Base-by-base conservation (phyloP, 441 rosid genomes). In the Gossypium davidsonii region DNA sequence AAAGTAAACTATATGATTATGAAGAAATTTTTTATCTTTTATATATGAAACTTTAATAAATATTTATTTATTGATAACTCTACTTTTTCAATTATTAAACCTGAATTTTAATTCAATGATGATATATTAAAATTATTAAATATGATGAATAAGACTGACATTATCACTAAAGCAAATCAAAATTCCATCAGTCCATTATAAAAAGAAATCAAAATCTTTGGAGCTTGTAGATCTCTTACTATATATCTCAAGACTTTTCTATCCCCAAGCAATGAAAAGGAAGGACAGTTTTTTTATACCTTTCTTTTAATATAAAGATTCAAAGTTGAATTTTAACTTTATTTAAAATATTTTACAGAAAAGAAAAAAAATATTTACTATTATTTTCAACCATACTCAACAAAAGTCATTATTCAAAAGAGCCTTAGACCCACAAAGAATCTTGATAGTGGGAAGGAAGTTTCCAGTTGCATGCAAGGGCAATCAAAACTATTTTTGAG, bases 381-480 rank as follows among this genome's bases (percentile, higher is more conserved):
- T 28, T 28, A 28, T 55, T 56, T 56, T 18, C 49, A 18, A 15
- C 15, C 20, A 3, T 34, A 34, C 48, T 25, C 11, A 37, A 12
- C 25, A 15, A 28, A 8, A 34, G 17, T 6, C 17, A 10, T 42
- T 31, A 42, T 39, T 3, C 1, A 62, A 62, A 39, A 20, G 52
- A 46, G 48, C 15, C 44, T 49, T 67, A 14, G 59, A 49, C 72
- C 72, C 72, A 51, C 42, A 39, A 48, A 63, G 46, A 67, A 51
- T 67, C 59, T 26, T 67, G 46, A 1, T 28, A 1, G 34, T 4
- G 6, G 2, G 59, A 26, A 15, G 59, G 14, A 51, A 28, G 44
- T 51, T 67, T 67, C 44, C 59, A 67, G 44, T 67, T 67, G 23
- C 44, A 31, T 26, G 1, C 5, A 25, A 66, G 2, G 5, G 37